These are phyloP conservation scores for Pyrenophora tritici-repentis DNA, from an alignment of 2,329 filamentous ascomycete species.

Conservation along the genomic window DNA sequence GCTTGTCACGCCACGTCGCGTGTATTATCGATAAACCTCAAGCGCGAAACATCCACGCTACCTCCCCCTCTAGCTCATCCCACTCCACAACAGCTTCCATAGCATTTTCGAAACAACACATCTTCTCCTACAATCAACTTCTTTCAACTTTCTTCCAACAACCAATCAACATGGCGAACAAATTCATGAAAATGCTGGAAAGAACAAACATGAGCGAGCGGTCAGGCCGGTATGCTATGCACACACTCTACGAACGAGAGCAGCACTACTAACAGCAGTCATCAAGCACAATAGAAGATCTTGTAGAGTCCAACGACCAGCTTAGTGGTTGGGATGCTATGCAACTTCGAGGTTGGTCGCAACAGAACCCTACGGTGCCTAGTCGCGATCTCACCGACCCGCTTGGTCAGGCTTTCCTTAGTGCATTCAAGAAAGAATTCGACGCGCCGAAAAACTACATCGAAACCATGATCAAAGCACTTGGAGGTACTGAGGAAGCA, in stretches of 20 bases:
- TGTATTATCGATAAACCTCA: constrained; percentile 2
- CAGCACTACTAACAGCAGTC: not conserved
- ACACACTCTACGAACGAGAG: not conserved
- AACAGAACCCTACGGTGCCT: constrained; percentile 9
- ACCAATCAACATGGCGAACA: constrained; percentile 13
- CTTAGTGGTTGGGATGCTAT: constrained; percentile 20
- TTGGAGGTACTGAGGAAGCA: constrained; percentile 9
- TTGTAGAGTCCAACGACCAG: constrained; percentile 14
- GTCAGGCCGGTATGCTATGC: constrained; percentile 3
- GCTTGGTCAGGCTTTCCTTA: constrained; percentile 14
- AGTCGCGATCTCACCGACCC: constrained; percentile 19
- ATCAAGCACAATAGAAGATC: constrained; percentile 13
- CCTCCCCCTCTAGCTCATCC: not conserved
- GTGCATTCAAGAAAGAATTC: constrained; percentile 1
- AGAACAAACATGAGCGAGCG: constrained; percentile 16
- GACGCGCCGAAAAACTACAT: constrained; percentile 7
- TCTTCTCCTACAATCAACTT: no score
- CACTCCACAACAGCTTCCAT: not conserved
- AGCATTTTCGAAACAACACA: not conserved
- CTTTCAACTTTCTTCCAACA: no score
- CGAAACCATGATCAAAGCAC: constrained; percentile 5
- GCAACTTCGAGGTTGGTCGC: constrained; percentile 21
- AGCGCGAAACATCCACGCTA: constrained; percentile 3
- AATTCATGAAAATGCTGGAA: constrained; percentile 18
- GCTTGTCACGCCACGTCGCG: not conserved